Base-by-base conservation (phyloP, 2,329 filamentous ascomycete species). In the Pseudophaeomoniella oleicola region DNA sequence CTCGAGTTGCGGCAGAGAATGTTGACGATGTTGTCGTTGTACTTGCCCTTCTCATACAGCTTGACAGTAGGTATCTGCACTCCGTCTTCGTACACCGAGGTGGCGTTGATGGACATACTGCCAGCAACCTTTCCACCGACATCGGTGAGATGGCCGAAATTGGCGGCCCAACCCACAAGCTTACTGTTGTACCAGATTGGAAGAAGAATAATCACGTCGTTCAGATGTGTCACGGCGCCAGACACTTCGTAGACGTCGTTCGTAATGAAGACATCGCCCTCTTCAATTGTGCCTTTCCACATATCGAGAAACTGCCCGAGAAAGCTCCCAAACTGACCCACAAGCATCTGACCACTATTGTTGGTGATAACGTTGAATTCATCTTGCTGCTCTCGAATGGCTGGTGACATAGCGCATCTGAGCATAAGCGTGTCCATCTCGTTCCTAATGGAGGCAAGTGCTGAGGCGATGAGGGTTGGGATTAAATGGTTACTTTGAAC, bases 91-190 rank as follows among this genome's bases (percentile, higher is more conserved):
- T 60, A 68, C 4, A 67, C 56, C 9, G 22, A 27, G 1, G 61
- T 65, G 3, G 51, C 22, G 55, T 1, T 63, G 60, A 33, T 64
- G 63, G 42, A n/a, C n/a, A 27, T 6, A 9, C 9, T 9, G 44
- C 69, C 69, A 0, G 56, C 62, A 1, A 81, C 78, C 0, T 58
- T 85, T 15, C 62, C 80, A 15, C 78, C 73, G 22, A 66, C 77
- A 38, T 82, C 78, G 0, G 56, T 78, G n/a, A 84, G 45, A 41
- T 69, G 65, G 1, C 65, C 65, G 37, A 69, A 69, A 40, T 68
- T 66, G 12, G 64, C 64, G 1, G 64, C 59, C 57, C 62, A 69
- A 1, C 64, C 65, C 16, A 68, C 57, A 2, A 68, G 50, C 14
- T 53, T 48, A 38, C 59, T 54, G 5, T 64, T 42, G 36, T 61